Base-by-base conservation (phyloP, 2,329 filamentous ascomycete species). In the Rhynchosporium graminicola region DNA sequence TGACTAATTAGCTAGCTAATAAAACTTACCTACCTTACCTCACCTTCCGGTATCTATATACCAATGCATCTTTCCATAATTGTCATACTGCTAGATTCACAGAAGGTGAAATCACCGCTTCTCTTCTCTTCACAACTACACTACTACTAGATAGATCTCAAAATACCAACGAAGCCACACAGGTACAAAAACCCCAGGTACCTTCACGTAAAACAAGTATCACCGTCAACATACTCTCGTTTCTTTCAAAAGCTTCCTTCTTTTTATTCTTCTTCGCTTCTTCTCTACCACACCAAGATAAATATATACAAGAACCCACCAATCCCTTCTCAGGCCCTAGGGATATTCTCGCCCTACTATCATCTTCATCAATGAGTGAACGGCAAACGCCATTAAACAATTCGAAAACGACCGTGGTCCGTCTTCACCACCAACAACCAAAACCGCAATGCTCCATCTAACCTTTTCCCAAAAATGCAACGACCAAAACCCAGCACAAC, bases 401-500 rank as follows among this genome's bases (percentile, higher is more conserved):
- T 54, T 33, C 38, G 38, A 47, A 29, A 46, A 61, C 54, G 26
- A 56, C 55, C 51, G 51, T 51, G 51, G 42, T 54, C 43, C 52
- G 38, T 46, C 12, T 36, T 28, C 13, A 45, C 55, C 1, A 52
- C 28, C 28, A 61, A 57, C 28, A 60, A 43, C 28, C 20, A 61
- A 57, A 57, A 63, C 65, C 55, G 66, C 66, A 60, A 64, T 61
- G 57, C 59, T 55, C 63, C 20, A 48, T 47, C 64, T 15, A 43
- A 43, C 42, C 42, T 12, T 43, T n/a, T 36, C 52, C 20, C 40
- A 59, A 57, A 61, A 65, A 68, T 66, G 67, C 65, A 60, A n/a
- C 60, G 57, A 51, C 40, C 92, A 97, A 74, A 20, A 93, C 88
- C 48, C 97, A 80, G 2, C 85, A 20, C 20, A 20, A 20, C 20